Percentiles rank a stretch among this genome's conserved stretches.
Evolutionary conservation across 352 stramenopile species (phyloP).

Genomic region (Elongisporangium undulatum): DNA sequence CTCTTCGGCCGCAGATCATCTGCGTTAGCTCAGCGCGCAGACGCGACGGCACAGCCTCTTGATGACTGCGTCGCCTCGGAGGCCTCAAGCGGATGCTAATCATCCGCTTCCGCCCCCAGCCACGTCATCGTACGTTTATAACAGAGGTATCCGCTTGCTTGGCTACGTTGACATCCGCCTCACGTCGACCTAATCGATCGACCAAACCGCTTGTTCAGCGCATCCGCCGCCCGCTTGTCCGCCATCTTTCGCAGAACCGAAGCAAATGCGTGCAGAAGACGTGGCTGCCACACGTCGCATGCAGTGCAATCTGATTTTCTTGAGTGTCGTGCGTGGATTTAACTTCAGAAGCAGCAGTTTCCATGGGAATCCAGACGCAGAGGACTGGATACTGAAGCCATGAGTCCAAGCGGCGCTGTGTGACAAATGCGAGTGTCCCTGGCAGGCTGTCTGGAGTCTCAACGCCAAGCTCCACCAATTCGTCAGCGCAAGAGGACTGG

Average conservation of each 20-base stretch:
- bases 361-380: not conserved
- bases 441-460: not conserved
- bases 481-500: too few species aligned
- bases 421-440: not conserved
- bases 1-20: not conserved
- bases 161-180: not conserved
- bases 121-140: not conserved
- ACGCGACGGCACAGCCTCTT: not conserved
- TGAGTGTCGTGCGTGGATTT: not conserved
- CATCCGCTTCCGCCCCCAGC: not conserved
- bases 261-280: not conserved
- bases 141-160: not conserved
- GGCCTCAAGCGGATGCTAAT: not conserved
- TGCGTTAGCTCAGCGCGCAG: not conserved
- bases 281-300: not conserved
- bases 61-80: not conserved
- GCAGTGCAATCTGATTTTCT: not conserved
- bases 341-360: not conserved
- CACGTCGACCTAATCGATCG: not conserved
- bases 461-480: too few species aligned
- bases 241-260: not conserved
- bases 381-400: not conserved
- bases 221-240: too few species aligned
- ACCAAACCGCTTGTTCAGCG: not conserved
- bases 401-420: not conserved